Percentiles rank a stretch among this genome's conserved stretches.
Conservation (phyloP, 2,329 filamentous ascomycete genomes). For the Xylaria sp. region DNA sequence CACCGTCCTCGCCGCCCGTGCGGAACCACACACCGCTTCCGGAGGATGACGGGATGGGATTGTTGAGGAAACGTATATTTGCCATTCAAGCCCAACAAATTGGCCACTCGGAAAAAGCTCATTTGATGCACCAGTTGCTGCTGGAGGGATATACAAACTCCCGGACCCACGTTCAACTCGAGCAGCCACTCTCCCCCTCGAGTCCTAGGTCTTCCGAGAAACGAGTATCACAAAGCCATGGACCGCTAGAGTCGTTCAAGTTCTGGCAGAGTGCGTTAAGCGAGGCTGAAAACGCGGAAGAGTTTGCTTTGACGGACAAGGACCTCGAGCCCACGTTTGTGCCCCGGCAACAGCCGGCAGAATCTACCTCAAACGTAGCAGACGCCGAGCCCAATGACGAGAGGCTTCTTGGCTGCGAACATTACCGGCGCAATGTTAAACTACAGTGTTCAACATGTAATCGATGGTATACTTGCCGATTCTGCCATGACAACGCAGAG, state of each 20-base stretch:
- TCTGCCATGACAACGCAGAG: constrained; percentile 89
- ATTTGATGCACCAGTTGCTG: constrained; percentile 75
- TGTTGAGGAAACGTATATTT: constrained; percentile 73
- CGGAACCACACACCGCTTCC: constrained; percentile 58
- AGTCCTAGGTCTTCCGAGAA: constrained; percentile 54
- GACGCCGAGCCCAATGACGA: constrained; percentile 51
- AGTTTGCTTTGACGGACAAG: constrained; percentile 64
- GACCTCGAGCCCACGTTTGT: constrained; percentile 76
- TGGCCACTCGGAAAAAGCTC: constrained; percentile 72
- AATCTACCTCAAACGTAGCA: constrained; percentile 56
- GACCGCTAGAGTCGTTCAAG: constrained; percentile 64
- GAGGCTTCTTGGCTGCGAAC: constrained; percentile 78
- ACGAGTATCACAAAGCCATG: constrained; percentile 48
- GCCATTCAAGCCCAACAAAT: constrained; percentile 71
- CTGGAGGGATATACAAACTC: constrained; percentile 72
- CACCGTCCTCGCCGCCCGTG: constrained; percentile 25
- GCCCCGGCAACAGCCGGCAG: constrained; percentile 58
- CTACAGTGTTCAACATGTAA: constrained; percentile 90
- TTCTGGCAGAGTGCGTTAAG: constrained; percentile 65
- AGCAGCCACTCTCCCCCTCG: constrained; percentile 49
- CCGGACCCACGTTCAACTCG: constrained; percentile 47
- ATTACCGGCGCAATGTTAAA: constrained; percentile 97
- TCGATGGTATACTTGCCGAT: constrained; percentile 92
- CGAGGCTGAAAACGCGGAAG: constrained; percentile 53
- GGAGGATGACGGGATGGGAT: constrained; percentile 81